Evolutionary conservation across 768 basidiomycete species (phyloP), one percentile per base, ranked within the genome.

Genomic region (Agaricus bisporus): DNA sequence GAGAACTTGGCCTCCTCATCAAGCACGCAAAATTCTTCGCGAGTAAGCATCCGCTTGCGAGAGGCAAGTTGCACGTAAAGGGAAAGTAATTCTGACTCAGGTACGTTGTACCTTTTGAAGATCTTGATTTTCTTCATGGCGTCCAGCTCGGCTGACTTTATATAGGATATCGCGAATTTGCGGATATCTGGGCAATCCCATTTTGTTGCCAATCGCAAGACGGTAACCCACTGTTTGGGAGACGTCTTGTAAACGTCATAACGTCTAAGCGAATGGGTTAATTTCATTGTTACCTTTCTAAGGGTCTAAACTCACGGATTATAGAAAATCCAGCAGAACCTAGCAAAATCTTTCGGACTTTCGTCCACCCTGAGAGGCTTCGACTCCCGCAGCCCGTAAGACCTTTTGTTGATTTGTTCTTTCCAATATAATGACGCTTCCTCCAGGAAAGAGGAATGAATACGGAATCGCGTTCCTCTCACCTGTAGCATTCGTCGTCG

Each of bases 401-500:
- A n/a, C 61, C 60, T 1, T 50, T 62, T 0, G 55, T 59, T 51
- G 38, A 80, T 49, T 43, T 70, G 65, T 0, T 64, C 61, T 9
- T 63, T 64, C 62, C 85, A 84, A 26, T 66, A 72, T 0, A 63
- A 48, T 0, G 83, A 86, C 47, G 86, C 83, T 0, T 84, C 68
- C 14, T 73, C 71, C 32, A 88, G 82, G 43, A 86, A 84, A 39
- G 76, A 81, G 0, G 77, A 72, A 53, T 86, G 84, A 0, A 87
- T 71, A 0, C 76, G 69, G 56, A 83, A 87, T 0, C 78, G 66
- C 3, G 70, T 64, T 49, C 81, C 73, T 44, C 82, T 80, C 11
- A 79, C 79, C 85, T 86, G 12, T 48, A 4, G 37, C 14, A 22
- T 42, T 20, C 6, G 10, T 1, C n/a, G 32, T 29, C 6, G 12